phyloP scores from a whole-genome alignment of 2,329 filamentous ascomycete species.

The Sporothrix phasma region DNA sequence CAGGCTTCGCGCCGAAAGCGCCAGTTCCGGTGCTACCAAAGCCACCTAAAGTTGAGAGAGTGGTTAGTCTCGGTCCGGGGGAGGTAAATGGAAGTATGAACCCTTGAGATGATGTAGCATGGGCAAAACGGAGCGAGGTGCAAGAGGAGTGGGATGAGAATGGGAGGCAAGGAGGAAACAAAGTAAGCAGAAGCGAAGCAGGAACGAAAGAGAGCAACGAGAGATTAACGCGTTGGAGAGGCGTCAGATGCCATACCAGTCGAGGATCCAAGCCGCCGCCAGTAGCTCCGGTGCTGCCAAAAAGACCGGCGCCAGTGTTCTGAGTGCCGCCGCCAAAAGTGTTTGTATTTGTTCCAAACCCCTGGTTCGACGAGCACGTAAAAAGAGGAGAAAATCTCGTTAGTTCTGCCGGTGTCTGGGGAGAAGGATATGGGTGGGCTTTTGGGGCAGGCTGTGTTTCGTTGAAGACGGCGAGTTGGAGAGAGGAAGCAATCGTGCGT shows the following conservation, averaged over 20 bases:
- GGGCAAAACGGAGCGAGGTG: not conserved
- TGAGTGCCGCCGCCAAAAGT: conserved; percentile 31
- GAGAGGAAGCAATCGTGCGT: not conserved
- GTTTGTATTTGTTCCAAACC: conserved; percentile 30
- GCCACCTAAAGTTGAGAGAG: conserved; percentile 18
- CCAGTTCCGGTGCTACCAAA: conserved; percentile 23
- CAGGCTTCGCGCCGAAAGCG: conserved; percentile 34
- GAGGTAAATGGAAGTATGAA: not conserved
- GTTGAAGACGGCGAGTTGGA: not conserved
- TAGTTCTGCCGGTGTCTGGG: conserved; percentile 19
- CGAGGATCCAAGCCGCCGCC: conserved; percentile 18
- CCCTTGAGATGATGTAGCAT: not conserved
- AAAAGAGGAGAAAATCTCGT: conserved; percentile 16
- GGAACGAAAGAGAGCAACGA: not conserved
- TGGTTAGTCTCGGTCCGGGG: conserved; percentile 4
- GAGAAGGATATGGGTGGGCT: not conserved
- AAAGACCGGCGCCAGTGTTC: conserved; percentile 34
- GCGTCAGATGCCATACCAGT: conserved; percentile 17
- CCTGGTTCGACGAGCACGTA: conserved; percentile 12
- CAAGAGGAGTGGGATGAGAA: not conserved
- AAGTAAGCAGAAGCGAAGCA: not conserved
- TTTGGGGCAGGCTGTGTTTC: not conserved
- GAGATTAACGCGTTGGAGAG: not conserved
- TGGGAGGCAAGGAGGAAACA: not conserved
- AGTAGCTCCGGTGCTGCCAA: conserved; percentile 27